phyloP scores from a whole-genome alignment of 129 eudicot genomes.

The Chrysanthemum lavandulifolium region DNA sequence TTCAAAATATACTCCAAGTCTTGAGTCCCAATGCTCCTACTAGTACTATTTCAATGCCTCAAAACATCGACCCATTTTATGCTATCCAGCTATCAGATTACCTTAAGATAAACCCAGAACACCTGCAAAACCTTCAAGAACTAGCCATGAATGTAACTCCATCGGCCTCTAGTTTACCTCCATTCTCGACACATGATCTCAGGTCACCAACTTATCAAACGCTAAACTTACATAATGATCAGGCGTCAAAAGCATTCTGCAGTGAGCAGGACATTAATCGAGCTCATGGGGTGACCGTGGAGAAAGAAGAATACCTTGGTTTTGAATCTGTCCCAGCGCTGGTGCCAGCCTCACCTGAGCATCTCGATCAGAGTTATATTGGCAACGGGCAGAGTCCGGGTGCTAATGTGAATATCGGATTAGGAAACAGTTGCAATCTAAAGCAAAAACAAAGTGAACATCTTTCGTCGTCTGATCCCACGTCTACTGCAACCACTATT shows the following conservation, averaged over 20 bases:
- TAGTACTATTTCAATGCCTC: slow-evolving; percentile 13
- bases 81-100: slow-evolving; percentile 27
- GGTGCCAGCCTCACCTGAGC: slow-evolving; percentile 27
- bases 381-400: slow-evolving; percentile 12
- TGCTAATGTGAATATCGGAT: slow-evolving; percentile 10
- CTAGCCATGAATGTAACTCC: slow-evolving; percentile 20
- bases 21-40: slow-evolving; percentile 21
- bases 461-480: slow-evolving; percentile 17
- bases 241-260: slow-evolving; percentile 1
- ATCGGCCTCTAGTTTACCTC: slow-evolving; percentile 15
- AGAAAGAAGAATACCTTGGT: slow-evolving; percentile 21
- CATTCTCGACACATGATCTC: slow-evolving; percentile 21
- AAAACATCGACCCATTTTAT: slow-evolving; percentile 25
- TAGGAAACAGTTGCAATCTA: neutral
- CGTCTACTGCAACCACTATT: slow-evolving; percentile 26
- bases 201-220: slow-evolving; percentile 21
- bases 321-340: slow-evolving; percentile 28
- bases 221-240: neutral
- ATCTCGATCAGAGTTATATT: neutral
- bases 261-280: neutral
- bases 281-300: slow-evolving; percentile 4
- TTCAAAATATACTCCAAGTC: slow-evolving; percentile 35
- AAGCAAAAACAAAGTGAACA: slow-evolving; percentile 20
- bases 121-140: slow-evolving; percentile 27
- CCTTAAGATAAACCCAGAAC: slow-evolving; percentile 18